Evolutionary conservation across 768 basidiomycete species (phyloP).

Genomic region (Artomyces pyxidatus): DNA sequence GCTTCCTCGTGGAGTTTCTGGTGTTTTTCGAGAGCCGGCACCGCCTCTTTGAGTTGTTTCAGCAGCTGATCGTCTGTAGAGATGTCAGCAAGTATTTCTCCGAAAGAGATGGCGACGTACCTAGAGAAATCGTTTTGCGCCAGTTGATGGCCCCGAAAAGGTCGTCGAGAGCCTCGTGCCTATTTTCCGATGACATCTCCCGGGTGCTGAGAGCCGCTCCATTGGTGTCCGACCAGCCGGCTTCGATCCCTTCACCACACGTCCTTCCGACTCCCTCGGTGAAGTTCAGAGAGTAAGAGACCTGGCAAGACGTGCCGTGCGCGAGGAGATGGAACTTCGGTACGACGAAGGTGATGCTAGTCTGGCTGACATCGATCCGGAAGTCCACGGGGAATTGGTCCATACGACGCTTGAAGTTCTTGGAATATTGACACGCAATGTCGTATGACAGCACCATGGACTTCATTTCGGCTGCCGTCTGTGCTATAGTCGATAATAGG

Average conservation of each 20-base stretch:
- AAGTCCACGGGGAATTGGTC: not conserved
- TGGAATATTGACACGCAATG: slow-evolving; percentile 22
- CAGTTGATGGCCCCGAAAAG: not conserved
- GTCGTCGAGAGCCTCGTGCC: not conserved
- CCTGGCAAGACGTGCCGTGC: slow-evolving; percentile 19
- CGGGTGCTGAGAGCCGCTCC: not conserved
- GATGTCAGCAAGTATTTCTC: not conserved
- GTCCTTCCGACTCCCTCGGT: no score
- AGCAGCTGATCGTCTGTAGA: not conserved
- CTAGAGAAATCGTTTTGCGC: not conserved
- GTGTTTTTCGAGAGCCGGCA: not conserved
- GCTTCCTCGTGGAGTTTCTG: not conserved
- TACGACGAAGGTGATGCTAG: not conserved
- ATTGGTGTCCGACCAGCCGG: no score
- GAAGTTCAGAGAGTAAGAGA: slow-evolving; percentile 24
- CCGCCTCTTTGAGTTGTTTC: not conserved
- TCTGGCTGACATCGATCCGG: not conserved
- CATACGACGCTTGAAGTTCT: slow-evolving; percentile 13
- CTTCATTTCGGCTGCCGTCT: not conserved
- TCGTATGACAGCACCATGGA: slow-evolving; percentile 14
- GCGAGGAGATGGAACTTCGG: slow-evolving; percentile 18
- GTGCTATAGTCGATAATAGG: not conserved
- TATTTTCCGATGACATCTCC: not conserved
- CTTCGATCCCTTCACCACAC: no score
- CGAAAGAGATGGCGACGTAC: not conserved